Evolutionary conservation across 129 eudicot species (phyloP), one percentile per base, ranked within the genome.

Genomic region (Helichrysum umbraculigerum): DNA sequence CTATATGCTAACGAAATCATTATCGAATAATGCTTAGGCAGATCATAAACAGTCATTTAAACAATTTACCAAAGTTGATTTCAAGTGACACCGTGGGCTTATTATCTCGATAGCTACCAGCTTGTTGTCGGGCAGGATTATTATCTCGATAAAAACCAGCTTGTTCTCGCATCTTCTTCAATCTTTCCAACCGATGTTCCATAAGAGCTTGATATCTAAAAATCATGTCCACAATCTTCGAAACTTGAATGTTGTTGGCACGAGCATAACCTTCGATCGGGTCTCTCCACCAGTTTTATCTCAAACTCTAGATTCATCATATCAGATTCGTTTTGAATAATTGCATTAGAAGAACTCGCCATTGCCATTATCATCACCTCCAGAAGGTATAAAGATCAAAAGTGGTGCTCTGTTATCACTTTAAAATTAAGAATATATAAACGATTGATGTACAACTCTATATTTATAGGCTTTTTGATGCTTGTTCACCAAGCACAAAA

Each of bases 131-230:
- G 19, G n/a, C 22, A 7, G 22, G 59, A 17, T 16, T 52, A 17
- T 52, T 17, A 52, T 52, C 22, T 52, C 20, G 59, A 52, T 52
- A 15, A 52, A 2, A 15, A 17, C 20, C 59, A 19, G 10, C 59
- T 52, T 30, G 30, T 52, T 70, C 58, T 69, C 9, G 60, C 39
- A 41, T 22, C 59, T 6, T 69, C 35, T 21, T 69, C 58, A 69
- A 22, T 33, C 73, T 69, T 47, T 70, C 44, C 74, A 70, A 50
- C 16, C 74, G 62, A 30, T 22, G 2, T 47, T 5, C 62, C 11
- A 35, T 44, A 44, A 17, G n/a, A 69, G 15, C 1, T 69, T 8
- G 58, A 69, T 69, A 69, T 44, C 10, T 69, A 8, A 57, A 69
- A 22, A 69, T 34, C 33, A 69, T 69, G 2, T 69, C 73, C 7